Percentiles rank a stretch among this genome's conserved stretches.
These are phyloP conservation scores for Polymyxa betae DNA, from an alignment of 208 protist species.

Conservation along the genomic window DNA sequence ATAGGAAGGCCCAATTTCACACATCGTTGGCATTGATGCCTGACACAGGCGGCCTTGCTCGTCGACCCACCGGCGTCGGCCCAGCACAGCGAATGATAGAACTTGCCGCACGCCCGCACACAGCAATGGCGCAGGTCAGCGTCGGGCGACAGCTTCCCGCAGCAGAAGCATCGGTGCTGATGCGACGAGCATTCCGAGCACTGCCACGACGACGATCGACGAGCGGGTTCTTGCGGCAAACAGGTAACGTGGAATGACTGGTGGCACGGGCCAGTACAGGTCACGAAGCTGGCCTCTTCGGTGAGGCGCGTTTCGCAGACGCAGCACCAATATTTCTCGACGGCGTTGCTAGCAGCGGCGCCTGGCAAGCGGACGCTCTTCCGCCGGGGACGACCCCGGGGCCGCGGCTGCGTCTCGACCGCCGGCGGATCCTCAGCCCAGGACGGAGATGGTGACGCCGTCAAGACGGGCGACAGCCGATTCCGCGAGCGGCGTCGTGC, in stretches of 20 bases:
- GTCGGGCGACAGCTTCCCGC: not conserved
- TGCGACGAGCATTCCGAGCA: not conserved
- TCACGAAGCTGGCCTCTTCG: not conserved
- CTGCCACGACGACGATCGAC: not conserved
- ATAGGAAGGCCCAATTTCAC: not conserved
- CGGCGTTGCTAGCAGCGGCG: not conserved
- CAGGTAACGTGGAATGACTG: not conserved
- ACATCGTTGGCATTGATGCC: not conserved
- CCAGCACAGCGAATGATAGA: not conserved
- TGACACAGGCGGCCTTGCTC: not conserved
- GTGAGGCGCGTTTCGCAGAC: not conserved
- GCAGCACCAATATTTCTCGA: not conserved
- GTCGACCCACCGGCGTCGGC: not conserved
- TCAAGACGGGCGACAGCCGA: not conserved
- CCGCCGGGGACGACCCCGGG: not conserved
- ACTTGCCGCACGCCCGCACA: not conserved
- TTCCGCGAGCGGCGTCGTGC: not conserved
- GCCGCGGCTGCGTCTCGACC: not conserved
- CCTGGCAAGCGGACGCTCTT: not conserved
- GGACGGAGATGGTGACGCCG: too few relatives aligned
- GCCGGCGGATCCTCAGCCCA: not conserved
- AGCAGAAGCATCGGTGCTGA: not conserved
- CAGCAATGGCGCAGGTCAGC: not conserved
- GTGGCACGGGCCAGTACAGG: not conserved
- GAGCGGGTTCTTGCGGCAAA: not conserved